Base-by-base conservation (phyloP, 73 alveolate species). In the Tetrahymena borealis region DNA sequence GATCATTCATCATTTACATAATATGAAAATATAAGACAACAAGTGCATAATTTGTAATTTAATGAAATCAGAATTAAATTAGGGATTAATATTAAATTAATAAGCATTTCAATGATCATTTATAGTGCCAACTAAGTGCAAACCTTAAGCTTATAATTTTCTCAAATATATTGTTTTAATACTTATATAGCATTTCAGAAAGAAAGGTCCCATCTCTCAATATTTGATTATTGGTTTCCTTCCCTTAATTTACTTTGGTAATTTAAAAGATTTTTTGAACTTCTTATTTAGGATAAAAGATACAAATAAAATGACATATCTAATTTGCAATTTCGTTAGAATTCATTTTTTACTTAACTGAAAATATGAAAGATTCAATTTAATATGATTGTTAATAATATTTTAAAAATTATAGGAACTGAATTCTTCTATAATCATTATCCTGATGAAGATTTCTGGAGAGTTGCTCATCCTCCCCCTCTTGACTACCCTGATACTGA, bases 361-460 rank as follows among this genome's bases (percentile, higher is more conserved):
- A 60, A 24, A 24, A 24, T 60, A 60, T 39, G 43, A 20, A 60
- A 15, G 85, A 0, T 60, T 20, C 7, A 24, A n/a, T 1, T 4
- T 35, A 60, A 20, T 24, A 24, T 18, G n/a, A 60, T 60, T 20
- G 28, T 24, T 9, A n/a, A n/a, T 60, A 18, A 24, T 60, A 5
- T 0, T 15, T 18, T 20, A 24, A 60, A 60, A 60, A 15, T 15
- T 32, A 78, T 7, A 93, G 95, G 95, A 90, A 92, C 93, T 90
- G 95, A 93, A 90, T 93, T 93, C 91, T 40, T 93, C 39, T 93
- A 93, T 31, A 35, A 93, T 40, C 91, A 90, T 38, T 93, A 93
- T 85, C 95, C 95, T 79, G 95, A 93, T 93, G 95, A 93, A 79
- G 95, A 93, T 85, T 92, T 79, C 36, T 93, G 95, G 95, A 93